Percentiles rank a stretch among this genome's conserved stretches.
Conservation (phyloP, 2,329 filamentous ascomycete genomes). For the Aspergillaceae sp. region DNA sequence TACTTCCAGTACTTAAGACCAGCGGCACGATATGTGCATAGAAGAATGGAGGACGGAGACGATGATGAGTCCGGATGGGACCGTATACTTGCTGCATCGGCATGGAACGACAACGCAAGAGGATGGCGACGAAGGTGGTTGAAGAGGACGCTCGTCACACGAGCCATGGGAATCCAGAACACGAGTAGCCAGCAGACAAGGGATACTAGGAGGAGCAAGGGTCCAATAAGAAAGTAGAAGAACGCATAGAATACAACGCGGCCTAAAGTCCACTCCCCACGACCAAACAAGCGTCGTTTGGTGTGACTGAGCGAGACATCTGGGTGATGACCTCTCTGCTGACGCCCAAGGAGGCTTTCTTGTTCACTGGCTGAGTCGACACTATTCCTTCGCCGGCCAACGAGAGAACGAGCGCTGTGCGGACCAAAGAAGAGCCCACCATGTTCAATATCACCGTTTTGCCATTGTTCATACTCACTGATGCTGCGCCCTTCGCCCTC, state of each 20-base stretch:
- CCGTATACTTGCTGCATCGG: slow-evolving; percentile 67
- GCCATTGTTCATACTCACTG: slow-evolving; percentile 98
- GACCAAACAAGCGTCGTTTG: slow-evolving; percentile 85
- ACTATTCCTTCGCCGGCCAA: slow-evolving; percentile 79
- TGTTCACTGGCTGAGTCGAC: slow-evolving; percentile 83
- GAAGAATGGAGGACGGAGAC: slow-evolving; percentile 73
- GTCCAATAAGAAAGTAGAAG: slow-evolving; percentile 89
- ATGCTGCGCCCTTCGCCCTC: slow-evolving; percentile 93
- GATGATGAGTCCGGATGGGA: slow-evolving; percentile 62
- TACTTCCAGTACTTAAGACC: slow-evolving; percentile 98
- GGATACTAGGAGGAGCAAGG: slow-evolving; percentile 75
- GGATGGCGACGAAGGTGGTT: slow-evolving; percentile 89
- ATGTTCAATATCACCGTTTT: slow-evolving; percentile 92
- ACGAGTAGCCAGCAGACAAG: slow-evolving; percentile 91
- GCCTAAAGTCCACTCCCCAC: slow-evolving; percentile 90
- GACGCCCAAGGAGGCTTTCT: slow-evolving; percentile 72
- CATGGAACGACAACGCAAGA: slow-evolving; percentile 85
- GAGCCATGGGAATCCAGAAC: slow-evolving; percentile 98
- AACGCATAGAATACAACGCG: slow-evolving; percentile 92
- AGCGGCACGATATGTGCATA: slow-evolving; percentile 95
- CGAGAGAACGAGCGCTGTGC: slow-evolving; percentile 61
- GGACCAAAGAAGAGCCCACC: slow-evolving; percentile 94
- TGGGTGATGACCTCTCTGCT: slow-evolving; percentile 44
- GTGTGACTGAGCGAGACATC: slow-evolving; percentile 39
- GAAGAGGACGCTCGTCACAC: slow-evolving; percentile 80